These are phyloP conservation scores for Kwoniella europaea DNA, from an alignment of 768 basidiomycete genomes.

Conservation along the genomic window DNA sequence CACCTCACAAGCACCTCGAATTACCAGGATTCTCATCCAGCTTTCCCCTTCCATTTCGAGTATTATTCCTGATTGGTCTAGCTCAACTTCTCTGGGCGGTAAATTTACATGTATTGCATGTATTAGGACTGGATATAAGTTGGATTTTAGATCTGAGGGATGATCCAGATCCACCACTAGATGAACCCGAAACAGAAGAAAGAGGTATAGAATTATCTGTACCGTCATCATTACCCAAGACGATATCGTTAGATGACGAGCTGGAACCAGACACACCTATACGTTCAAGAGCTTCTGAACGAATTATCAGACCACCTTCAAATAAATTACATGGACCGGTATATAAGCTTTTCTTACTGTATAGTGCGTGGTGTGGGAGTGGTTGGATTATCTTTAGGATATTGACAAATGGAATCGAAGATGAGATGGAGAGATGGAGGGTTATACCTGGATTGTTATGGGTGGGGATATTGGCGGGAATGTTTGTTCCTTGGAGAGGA, in stretches of 20 bases:
- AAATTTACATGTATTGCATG: constrained; percentile 82
- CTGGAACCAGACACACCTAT: constrained; percentile 19
- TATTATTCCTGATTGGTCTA: constrained; percentile 74
- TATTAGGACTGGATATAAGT: constrained; percentile 74
- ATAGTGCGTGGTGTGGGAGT: constrained; percentile 66
- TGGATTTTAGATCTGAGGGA: constrained; percentile 67
- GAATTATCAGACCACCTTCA: constrained; percentile 29
- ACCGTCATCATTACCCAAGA: background rate
- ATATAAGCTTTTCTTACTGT: constrained; percentile 72
- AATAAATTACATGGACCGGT: constrained; percentile 44
- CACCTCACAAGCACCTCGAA: constrained; percentile 47
- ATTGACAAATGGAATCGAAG: constrained; percentile 66
- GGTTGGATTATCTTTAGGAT: constrained; percentile 75
- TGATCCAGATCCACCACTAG: constrained; percentile 14
- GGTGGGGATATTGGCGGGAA: constrained; percentile 65
- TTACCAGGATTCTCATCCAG: constrained; percentile 56
- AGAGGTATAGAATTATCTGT: constrained; percentile 11
- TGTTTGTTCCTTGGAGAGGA: constrained; percentile 70
- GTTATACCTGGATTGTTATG: constrained; percentile 66
- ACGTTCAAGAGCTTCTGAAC: constrained; percentile 2
- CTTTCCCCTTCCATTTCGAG: constrained; percentile 90
- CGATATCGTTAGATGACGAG: constrained; percentile 15
- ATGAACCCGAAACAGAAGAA: constrained; percentile 9
- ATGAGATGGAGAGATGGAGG: constrained; percentile 74
- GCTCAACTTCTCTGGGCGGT: constrained; percentile 90